Evolutionary conservation across 805 yeast genomes (phyloP), one percentile per base, ranked within the genome.

Genomic region (Metschnikowia reukaufii): DNA sequence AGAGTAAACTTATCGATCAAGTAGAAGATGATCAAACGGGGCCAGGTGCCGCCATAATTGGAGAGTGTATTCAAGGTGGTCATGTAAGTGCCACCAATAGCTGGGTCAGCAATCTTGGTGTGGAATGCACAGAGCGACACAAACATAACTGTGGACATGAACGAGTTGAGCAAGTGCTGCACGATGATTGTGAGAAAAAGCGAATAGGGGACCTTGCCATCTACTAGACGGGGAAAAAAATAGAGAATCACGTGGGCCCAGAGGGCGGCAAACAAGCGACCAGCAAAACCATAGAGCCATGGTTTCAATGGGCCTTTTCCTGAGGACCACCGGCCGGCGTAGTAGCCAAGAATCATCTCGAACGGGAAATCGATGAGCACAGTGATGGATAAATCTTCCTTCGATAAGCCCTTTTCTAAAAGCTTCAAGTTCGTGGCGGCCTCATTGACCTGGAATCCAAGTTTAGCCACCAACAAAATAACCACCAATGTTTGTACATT

Each of bases 31-130:
- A 94, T 71, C n/a, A 88, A 70, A 45, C 89, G 77, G 1, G 99
- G 99, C 99, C 99, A 94, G 36, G 95, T 94, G 9, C 99, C 99
- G 19, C 99, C 99, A 48, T 92, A 76, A 63, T 94, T 94, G 35
- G 95, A 82, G 39, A 94, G 73, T 0, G 99, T 94, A 66, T 94
- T 94, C 48, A 94, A 73, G 0, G 96, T 84, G 0, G 99, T 94
- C 98, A 94, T 92, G 65, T 94, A 94, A 0, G 99, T 94, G 1
- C 99, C 99, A 15, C 99, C 99, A 58, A 94, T 88, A 16, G 83
- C 68, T 0, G 99, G 98, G 63, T 94, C 99, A 1, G 99, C 96
- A 45, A 94, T 87, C 57, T 84, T 83, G 2, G 97, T 92, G 67
- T 92, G 97, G 74, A 94, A 94, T 0, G 98, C 96, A 61, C 90